Base-by-base conservation (phyloP, 805 yeast species). In the Pichia gijzeniarum region DNA sequence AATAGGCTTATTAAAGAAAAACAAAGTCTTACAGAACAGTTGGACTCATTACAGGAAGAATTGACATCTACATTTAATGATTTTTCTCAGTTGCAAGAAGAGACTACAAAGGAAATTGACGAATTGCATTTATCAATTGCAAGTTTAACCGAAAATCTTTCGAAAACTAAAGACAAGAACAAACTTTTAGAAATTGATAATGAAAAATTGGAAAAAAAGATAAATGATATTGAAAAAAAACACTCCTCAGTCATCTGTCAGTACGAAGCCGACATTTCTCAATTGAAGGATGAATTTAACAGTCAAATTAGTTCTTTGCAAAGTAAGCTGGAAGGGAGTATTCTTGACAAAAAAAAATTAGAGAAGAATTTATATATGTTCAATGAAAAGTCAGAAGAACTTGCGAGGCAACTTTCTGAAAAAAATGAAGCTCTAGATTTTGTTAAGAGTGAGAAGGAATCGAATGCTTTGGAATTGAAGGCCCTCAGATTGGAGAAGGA, bases 81-180 rank as follows among this genome's bases (percentile, higher is more conserved):
- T 18, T 53, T 53, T 33, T 47, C 54, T 14, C 32, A 39, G 3
- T 31, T 59, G 7, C 58, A 58, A 41, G 50, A 50, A 7, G 56
- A 57, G 35, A 43, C 57, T 3, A 20, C 50, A 4, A 52, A 48
- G 12, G 58, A 60, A 21, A 38, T 51, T 18, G 50, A 54, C 3
- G 50, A 51, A 1, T 57, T 77, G 16, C 76, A 76, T 1, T 48
- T 55, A 4, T 59, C 60, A 28, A 50, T 66, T 18, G 62, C 56
- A 30, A 51, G 52, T 13, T 48, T 63, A 37, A 57, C 61, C n/a
- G 49, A 45, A 14, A 47, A 48, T 19, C 28, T 50, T 20, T 52
- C 47, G 13, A 18, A 34, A 1, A 38, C 46, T 19, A 44, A 47
- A 22, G 47, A 47, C 7, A 27, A 37, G 21, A 53, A 53, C 17